Conservation (phyloP, 305 asterid genomes). For the Fraxinus sp. region DNA sequence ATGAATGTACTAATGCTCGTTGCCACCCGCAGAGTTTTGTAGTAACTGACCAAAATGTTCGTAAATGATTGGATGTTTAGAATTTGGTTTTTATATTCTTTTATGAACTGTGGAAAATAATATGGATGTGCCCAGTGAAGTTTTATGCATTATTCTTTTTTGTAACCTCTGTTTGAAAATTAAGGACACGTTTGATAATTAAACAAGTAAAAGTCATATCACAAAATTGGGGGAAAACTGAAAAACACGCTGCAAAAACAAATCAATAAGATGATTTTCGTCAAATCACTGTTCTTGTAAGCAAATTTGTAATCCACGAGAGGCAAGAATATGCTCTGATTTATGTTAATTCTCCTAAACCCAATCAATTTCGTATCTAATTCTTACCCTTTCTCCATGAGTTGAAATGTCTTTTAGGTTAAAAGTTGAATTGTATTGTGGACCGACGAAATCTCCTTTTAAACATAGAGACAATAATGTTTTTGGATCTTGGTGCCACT, state of each 20-base stretch:
- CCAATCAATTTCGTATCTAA: neutral
- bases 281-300: neutral
- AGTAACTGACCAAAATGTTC: neutral
- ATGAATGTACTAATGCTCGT: neutral
- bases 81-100: neutral
- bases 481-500: neutral
- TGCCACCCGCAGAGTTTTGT: neutral
- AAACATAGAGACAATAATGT: no score
- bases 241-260: neutral
- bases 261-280: neutral
- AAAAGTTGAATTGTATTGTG: neutral
- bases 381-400: neutral
- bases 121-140: neutral
- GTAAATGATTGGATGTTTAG: neutral
- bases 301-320: neutral
- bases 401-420: neutral
- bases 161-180: neutral
- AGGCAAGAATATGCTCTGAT: neutral
- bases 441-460: neutral
- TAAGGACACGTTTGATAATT: neutral
- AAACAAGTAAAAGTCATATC: neutral
- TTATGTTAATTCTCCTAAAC: neutral
- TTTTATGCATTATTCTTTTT: neutral
- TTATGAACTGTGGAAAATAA: neutral
- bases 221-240: neutral